A percentile compares a stretch with the other conserved stretches of the same genome.
phyloP scores from a whole-genome alignment of 345 rosid genomes.

The Citrus australasica region DNA sequence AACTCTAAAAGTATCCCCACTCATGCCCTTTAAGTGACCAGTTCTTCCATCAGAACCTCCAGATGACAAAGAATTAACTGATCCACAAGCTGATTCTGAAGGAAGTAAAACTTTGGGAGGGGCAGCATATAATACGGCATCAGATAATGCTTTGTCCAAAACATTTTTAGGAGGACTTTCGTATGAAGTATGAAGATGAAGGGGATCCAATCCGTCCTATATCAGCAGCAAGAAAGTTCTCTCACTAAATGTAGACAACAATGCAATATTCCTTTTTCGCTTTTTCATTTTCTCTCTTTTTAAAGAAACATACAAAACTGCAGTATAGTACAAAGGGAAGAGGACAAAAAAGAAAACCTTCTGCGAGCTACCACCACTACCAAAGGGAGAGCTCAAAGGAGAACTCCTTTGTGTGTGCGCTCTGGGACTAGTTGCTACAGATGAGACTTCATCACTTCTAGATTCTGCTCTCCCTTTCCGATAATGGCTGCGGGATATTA shows the following conservation, averaged over 20 bases:
- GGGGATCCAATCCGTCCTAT: slow-evolving; percentile 53
- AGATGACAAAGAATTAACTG: slow-evolving; percentile 63
- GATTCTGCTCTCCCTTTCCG: slow-evolving; percentile 57
- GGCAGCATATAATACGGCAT: slow-evolving; percentile 50
- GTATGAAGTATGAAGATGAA: slow-evolving; percentile 52
- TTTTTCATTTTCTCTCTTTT: background rate
- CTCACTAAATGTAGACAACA: slow-evolving; percentile 10
- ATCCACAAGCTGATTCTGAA: slow-evolving; percentile 57
- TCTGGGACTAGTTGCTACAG: slow-evolving; percentile 75
- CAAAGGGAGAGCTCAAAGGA: slow-evolving; percentile 68
- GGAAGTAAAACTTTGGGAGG: slow-evolving; percentile 58
- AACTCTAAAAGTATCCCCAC: slow-evolving; percentile 70
- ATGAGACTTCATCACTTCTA: slow-evolving; percentile 66
- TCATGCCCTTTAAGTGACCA: slow-evolving; percentile 42
- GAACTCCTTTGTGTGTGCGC: slow-evolving; percentile 63
- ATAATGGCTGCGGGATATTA: slow-evolving; percentile 53
- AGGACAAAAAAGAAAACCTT: slow-evolving; percentile 42
- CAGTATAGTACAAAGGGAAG: slow-evolving; percentile 11
- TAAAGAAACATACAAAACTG: background rate
- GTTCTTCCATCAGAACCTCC: slow-evolving; percentile 67
- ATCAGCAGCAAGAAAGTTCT: slow-evolving; percentile 22
- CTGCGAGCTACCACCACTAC: slow-evolving; percentile 60
- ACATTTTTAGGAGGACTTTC: slow-evolving; percentile 63
- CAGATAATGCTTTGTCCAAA: slow-evolving; percentile 59
- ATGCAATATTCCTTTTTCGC: background rate